Conservation (phyloP, 331 rosid genomes). For the Rhamnella rubrinervis region DNA sequence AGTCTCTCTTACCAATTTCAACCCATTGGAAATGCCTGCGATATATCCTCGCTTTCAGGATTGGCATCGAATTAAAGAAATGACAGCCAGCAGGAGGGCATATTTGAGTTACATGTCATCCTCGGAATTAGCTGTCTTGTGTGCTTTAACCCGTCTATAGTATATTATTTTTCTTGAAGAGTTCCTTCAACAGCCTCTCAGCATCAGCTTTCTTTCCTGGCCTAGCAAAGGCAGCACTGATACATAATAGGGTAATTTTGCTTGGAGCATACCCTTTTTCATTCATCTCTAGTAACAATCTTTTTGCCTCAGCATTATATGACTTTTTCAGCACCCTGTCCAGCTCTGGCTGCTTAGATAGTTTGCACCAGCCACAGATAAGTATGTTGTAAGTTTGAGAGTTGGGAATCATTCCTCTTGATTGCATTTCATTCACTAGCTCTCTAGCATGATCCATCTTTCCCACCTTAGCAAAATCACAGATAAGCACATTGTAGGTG, state of each 20-base stretch:
- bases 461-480: conserved; percentile 71
- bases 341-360: conserved; percentile 62
- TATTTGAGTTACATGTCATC: neutral
- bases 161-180: conserved; percentile 40
- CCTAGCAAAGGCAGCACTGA: conserved; percentile 64
- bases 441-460: conserved; percentile 89
- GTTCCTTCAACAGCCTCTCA: conserved; percentile 54
- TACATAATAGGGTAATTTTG: conserved; percentile 49
- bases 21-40: neutral
- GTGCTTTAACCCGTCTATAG: conserved; percentile 27
- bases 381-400: conserved; percentile 83
- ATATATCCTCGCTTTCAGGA: neutral
- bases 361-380: conserved; percentile 77
- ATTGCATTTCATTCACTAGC: conserved; percentile 82
- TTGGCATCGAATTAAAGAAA: neutral
- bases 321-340: conserved; percentile 47
- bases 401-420: conserved; percentile 65
- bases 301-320: conserved; percentile 69
- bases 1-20: too few species aligned
- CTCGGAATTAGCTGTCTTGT: neutral
- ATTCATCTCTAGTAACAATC: conserved; percentile 63
- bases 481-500: conserved; percentile 80
- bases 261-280: conserved; percentile 69
- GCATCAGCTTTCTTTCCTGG: conserved; percentile 76
- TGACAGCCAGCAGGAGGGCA: too few species aligned